These are phyloP conservation scores for Xylariaceae sp. DNA, from an alignment of 2,329 filamentous ascomycete genomes.

Conservation along the genomic window DNA sequence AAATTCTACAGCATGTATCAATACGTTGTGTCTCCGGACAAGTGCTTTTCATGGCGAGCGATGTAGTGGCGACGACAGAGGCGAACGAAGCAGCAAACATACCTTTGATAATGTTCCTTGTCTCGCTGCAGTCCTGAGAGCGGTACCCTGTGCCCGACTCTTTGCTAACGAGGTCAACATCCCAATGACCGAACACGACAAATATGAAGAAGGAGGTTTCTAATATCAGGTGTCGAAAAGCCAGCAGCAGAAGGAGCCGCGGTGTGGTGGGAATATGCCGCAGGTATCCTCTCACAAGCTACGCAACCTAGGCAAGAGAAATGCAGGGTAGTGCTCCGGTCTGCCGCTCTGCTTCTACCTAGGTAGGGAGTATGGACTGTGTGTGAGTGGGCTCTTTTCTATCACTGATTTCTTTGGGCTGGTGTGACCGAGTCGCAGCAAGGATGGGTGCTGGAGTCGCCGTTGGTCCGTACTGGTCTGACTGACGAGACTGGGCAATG, in stretches of 20 bases:
- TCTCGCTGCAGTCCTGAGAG: constrained; percentile 25
- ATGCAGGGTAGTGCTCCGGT: too few species aligned
- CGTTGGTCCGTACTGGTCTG: not conserved
- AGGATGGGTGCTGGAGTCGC: too few species aligned
- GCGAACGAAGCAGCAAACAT: constrained; percentile 3
- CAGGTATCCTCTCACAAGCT: not conserved
- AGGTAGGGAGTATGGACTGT: too few species aligned
- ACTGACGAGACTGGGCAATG: too few species aligned
- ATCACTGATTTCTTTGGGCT: too few species aligned
- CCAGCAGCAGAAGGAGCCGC: not conserved
- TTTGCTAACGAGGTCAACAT: constrained; percentile 30
- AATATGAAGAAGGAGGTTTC: constrained; percentile 8
- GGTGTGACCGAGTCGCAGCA: too few species aligned
- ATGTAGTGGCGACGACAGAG: not conserved
- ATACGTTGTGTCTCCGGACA: constrained; percentile 6
- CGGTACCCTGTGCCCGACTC: constrained; percentile 29
- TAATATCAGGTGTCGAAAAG: constrained; percentile 4
- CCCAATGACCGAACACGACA: constrained; percentile 13
- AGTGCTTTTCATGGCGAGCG: too few species aligned
- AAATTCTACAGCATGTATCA: constrained; percentile 23
- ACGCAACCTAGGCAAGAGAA: too few species aligned
- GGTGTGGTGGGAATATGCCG: constrained; percentile 4
- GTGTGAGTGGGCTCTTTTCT: too few species aligned
- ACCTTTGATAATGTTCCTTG: constrained; percentile 21
- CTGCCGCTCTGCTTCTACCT: too few species aligned